Evolutionary conservation across 768 basidiomycete genomes (phyloP), one percentile per base, ranked within the genome.

Genomic region (Leucocoprinus leucothites): DNA sequence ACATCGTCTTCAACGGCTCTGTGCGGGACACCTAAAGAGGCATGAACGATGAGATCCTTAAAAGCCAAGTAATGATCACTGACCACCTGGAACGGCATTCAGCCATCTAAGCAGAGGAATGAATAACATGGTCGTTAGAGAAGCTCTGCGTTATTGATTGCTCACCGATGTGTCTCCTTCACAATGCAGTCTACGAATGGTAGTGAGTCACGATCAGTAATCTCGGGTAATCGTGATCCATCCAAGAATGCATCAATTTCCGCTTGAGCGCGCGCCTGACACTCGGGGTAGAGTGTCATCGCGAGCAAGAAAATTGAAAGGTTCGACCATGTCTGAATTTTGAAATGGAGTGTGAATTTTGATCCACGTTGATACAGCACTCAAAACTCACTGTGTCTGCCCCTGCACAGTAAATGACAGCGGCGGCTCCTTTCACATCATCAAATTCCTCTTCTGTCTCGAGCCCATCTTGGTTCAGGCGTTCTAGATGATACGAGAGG

Each of bases 1-100:
- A 82, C 66, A 61, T 89, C 85, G 58, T 87, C 82, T 63, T 86
- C 77, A 72, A 77, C 82, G 60, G 83, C 58, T 38, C 84, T 74
- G 57, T 87, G 86, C 0, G 86, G 86, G 43, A 87, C 72, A 49
- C 75, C 86, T 86, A 40, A 48, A 16, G 8, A 21, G 35, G 50
- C 24, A 24, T 3, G 14, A 13, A 6, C 19, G 3, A 34, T 3
- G 14, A 21, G 18, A 35, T 21, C n/a, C 14, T 11, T 14, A 6
- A 3, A 6, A 11, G 22, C 18, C 9, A 22, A n/a, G 38, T 38
- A 4, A 38, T 4, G 6, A n/a, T 11, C 9, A 28, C 45, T 7
- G 9, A n/a, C 45, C 48, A 18, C 22, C 11, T n/a, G 48, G 48
- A 34, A 24, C 48, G 8, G 34, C 16, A 36, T 25, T 25, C 21